A percentile compares a stretch with the other conserved stretches of the same genome.
Evolutionary conservation across 495 filamentous ascomycete species (phyloP).

Genomic region (Aspergillus asperescens): DNA sequence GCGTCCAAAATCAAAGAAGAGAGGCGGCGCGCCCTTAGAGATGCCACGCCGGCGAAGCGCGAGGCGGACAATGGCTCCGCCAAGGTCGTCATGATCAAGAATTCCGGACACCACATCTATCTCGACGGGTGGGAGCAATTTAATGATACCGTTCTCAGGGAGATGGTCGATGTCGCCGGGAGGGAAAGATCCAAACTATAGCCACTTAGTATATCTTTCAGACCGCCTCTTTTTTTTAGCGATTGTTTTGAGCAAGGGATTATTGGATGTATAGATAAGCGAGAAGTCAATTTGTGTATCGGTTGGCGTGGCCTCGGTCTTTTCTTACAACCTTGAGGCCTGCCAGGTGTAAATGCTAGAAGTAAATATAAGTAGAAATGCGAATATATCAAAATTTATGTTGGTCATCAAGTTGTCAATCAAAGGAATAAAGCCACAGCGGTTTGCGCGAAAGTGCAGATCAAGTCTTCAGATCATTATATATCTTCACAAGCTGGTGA

Average conservation of each 20-base stretch:
- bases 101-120: constrained; percentile 91
- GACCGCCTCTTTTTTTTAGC: background rate
- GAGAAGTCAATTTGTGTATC: background rate
- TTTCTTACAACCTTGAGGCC: background rate
- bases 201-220: background rate
- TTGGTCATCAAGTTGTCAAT: background rate
- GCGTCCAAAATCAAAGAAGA: constrained; percentile 73
- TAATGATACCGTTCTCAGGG: constrained; percentile 59
- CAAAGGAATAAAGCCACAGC: background rate
- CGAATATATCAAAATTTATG: background rate
- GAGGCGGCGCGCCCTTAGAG: constrained; percentile 49
- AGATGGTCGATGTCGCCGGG: constrained; percentile 64
- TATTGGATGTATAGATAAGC: constrained; percentile 7
- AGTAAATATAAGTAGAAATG: constrained; percentile 1
- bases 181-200: constrained; percentile 27
- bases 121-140: constrained; percentile 88
- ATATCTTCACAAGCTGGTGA: background rate
- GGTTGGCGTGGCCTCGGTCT: background rate
- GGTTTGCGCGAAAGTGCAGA: background rate
- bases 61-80: constrained; percentile 67
- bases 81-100: constrained; percentile 76
- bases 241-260: constrained; percentile 5
- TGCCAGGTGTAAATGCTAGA: background rate
- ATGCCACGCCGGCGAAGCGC: constrained; percentile 63
- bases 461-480: background rate